These are phyloP conservation scores for Eucalyptus cloeziana DNA, from an alignment of 345 rosid species.

Conservation along the genomic window DNA sequence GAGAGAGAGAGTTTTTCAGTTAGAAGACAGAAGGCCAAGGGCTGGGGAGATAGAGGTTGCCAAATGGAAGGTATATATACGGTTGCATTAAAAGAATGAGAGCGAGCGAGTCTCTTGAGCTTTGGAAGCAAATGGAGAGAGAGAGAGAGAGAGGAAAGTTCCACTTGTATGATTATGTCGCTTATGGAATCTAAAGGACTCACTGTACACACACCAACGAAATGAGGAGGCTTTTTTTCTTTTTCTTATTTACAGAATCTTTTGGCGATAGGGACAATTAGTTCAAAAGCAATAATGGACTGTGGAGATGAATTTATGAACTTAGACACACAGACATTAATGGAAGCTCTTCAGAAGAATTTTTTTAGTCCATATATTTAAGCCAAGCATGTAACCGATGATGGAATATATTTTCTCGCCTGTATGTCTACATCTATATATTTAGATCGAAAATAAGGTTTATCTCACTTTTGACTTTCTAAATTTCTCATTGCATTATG, in stretches of 20 bases:
- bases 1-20: neutral
- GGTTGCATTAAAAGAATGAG: neutral
- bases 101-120: neutral
- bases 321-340: neutral
- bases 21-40: neutral
- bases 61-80: neutral
- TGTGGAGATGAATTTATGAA: neutral
- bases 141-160: neutral
- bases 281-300: neutral
- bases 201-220: neutral
- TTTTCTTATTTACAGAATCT: neutral
- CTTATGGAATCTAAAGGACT: neutral
- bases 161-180: constrained; percentile 1
- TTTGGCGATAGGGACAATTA: neutral
- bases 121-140: neutral
- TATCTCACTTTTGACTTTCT: neutral
- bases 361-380: neutral
- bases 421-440: neutral
- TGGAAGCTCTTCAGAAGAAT: neutral
- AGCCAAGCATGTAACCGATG: rapidly evolving
- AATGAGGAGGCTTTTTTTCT: neutral
- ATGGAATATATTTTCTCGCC: neutral
- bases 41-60: neutral
- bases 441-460: neutral
- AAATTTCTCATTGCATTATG: neutral